phyloP scores from a whole-genome alignment of 2,329 filamentous ascomycete species.

The Colletotrichum cordylinicola region DNA sequence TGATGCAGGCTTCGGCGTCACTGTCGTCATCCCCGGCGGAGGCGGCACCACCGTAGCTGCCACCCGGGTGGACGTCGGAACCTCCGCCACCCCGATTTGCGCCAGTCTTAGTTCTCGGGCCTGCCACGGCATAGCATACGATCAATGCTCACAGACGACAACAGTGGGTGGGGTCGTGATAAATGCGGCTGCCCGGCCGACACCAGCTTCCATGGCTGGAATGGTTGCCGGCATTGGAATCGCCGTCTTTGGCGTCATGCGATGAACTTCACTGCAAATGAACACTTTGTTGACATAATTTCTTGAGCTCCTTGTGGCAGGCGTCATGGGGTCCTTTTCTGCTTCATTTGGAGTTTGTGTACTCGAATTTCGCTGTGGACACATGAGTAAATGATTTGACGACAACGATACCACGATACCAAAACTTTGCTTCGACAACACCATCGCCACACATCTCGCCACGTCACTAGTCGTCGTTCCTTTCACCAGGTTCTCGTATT shows the following conservation, averaged over 20 bases:
- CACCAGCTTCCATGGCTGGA: slow-evolving; percentile 8
- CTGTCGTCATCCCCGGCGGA: slow-evolving; percentile 59
- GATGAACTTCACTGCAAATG: background rate
- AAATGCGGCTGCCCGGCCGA: slow-evolving; percentile 16
- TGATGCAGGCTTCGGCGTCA: slow-evolving; percentile 54
- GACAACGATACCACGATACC: background rate
- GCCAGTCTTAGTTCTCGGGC: slow-evolving; percentile 58
- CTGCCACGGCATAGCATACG: slow-evolving; percentile 49
- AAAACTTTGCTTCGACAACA: background rate
- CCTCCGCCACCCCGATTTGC: slow-evolving; percentile 59
- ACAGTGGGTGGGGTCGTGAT: slow-evolving; percentile 24
- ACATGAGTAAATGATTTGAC: background rate
- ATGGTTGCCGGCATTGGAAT: slow-evolving; percentile 20
- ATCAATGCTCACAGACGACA: slow-evolving; percentile 39
- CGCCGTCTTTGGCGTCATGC: slow-evolving; percentile 13
- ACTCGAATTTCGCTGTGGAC: background rate
- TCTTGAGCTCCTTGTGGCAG: background rate
- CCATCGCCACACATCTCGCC: background rate
- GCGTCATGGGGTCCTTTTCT: background rate
- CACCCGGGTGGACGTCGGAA: slow-evolving; percentile 41
- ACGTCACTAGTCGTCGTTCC: background rate
- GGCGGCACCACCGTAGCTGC: slow-evolving; percentile 58
- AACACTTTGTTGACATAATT: background rate
- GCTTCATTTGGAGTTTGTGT: background rate
- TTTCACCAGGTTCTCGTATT: background rate